These are phyloP conservation scores for Starmerella cellae DNA, from an alignment of 805 yeast species.

Conservation along the genomic window DNA sequence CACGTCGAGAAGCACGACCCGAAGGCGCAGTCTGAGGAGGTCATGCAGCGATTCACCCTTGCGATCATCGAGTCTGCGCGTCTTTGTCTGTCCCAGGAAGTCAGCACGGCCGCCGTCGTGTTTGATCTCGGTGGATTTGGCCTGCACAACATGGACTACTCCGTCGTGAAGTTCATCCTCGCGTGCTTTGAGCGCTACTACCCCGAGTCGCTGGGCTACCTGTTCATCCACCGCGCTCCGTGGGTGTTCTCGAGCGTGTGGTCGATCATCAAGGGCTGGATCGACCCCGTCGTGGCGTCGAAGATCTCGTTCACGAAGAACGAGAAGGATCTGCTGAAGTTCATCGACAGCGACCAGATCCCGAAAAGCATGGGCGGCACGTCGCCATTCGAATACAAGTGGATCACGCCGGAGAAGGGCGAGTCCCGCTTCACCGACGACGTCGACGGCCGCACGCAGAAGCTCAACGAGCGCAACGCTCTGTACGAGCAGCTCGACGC, in stretches of 20 bases:
- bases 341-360: slow-evolving; percentile 45
- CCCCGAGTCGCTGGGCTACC: slow-evolving; percentile 79
- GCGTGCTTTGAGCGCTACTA: slow-evolving; percentile 89
- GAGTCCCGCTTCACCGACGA: slow-evolving; percentile 40
- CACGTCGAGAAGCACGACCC: slow-evolving; percentile 68
- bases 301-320: slow-evolving; percentile 74
- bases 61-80: slow-evolving; percentile 72
- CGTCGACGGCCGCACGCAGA: slow-evolving; percentile 34
- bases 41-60: slow-evolving; percentile 62
- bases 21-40: slow-evolving; percentile 52
- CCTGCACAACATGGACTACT: slow-evolving; percentile 83
- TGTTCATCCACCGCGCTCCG: slow-evolving; percentile 87
- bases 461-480: slow-evolving; percentile 41
- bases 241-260: slow-evolving; percentile 94
- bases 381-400: slow-evolving; percentile 44
- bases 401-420: slow-evolving; percentile 45
- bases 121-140: slow-evolving; percentile 82
- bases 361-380: slow-evolving; percentile 69
- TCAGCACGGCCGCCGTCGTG: slow-evolving; percentile 67
- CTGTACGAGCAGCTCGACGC: slow-evolving; percentile 43
- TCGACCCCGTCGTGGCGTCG: slow-evolving; percentile 91
- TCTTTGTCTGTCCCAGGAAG: slow-evolving; percentile 55
- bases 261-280: slow-evolving; percentile 85
- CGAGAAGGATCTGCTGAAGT: slow-evolving; percentile 50
- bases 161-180: slow-evolving; percentile 79